phyloP scores from a whole-genome alignment of 2,329 filamentous ascomycete species.

The Colletotrichum sansevieriae region DNA sequence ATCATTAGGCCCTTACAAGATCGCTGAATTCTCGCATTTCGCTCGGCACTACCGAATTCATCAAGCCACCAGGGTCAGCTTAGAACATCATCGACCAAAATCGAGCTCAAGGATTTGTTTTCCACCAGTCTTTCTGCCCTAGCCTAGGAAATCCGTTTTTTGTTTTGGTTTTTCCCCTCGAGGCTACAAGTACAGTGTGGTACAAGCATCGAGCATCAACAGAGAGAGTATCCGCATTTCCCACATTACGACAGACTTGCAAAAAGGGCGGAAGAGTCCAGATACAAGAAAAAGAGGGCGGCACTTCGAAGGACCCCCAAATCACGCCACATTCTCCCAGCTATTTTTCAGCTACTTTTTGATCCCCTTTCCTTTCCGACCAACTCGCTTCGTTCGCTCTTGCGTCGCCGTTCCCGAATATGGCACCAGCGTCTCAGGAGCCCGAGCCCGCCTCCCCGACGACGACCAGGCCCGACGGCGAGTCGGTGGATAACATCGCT shows the following conservation, averaged over 20 bases:
- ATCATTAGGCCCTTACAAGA: constrained; percentile 8
- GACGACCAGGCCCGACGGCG: constrained; percentile 35
- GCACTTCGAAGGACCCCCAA: constrained; percentile 32
- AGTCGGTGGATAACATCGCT: constrained; percentile 40
- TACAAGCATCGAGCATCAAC: constrained; percentile 19
- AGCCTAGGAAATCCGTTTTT: constrained; percentile 9
- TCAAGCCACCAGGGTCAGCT: background rate
- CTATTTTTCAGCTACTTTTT: constrained; percentile 21
- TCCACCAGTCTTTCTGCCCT: constrained; percentile 15
- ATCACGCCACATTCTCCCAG: constrained; percentile 38
- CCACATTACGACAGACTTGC: constrained; percentile 27
- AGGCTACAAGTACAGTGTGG: constrained; percentile 6
- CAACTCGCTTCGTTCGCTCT: constrained; percentile 28
- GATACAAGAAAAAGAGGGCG: constrained; percentile 37
- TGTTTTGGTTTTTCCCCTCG: background rate
- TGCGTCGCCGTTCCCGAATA: constrained; percentile 34
- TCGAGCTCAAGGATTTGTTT: background rate
- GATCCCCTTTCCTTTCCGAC: constrained; percentile 4
- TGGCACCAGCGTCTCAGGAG: constrained; percentile 40
- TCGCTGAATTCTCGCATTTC: constrained; percentile 33
- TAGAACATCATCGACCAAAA: background rate
- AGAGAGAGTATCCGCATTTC: constrained; percentile 33
- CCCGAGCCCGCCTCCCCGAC: constrained; percentile 39
- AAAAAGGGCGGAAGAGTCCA: constrained; percentile 11
- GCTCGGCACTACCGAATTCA: constrained; percentile 23